These are phyloP conservation scores for Aspergillus alliaceus DNA, from an alignment of 2,329 filamentous ascomycete genomes.

Conservation along the genomic window DNA sequence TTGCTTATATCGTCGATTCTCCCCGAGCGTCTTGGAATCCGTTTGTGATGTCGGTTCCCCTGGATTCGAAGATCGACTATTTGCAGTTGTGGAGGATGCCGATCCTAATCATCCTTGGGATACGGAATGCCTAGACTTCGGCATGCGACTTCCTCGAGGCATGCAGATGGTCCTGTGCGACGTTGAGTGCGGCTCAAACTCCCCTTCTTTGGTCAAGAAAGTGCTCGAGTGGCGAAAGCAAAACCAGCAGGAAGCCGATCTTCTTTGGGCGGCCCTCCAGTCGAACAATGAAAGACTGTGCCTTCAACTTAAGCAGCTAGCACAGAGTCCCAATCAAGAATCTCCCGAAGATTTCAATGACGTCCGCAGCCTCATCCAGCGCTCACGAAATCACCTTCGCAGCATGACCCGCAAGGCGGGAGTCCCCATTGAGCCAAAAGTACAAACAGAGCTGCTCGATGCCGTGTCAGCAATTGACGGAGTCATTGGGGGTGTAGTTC, in stretches of 20 bases:
- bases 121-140: conserved; percentile 69
- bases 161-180: conserved; percentile 89
- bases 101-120: conserved; percentile 66
- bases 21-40: conserved; percentile 67
- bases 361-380: conserved; percentile 53
- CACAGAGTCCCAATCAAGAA: conserved; percentile 45
- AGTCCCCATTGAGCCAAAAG: conserved; percentile 84
- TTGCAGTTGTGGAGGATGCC: conserved; percentile 64
- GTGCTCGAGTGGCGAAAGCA: conserved; percentile 77
- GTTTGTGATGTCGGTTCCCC: conserved; percentile 66
- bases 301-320: conserved; percentile 57
- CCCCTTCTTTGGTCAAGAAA: conserved; percentile 92
- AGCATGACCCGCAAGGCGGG: conserved; percentile 72
- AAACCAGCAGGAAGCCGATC: conserved; percentile 63
- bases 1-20: conserved; percentile 90
- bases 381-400: conserved; percentile 63
- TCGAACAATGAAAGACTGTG: conserved; percentile 70
- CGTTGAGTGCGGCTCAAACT: conserved; percentile 90
- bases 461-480: conserved; percentile 70
- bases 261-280: conserved; percentile 76
- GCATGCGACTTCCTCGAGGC: conserved; percentile 69
- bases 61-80: conserved; percentile 67
- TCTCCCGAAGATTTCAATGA: conserved; percentile 48
- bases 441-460: conserved; percentile 83
- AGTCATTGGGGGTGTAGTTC: conserved; percentile 87